phyloP scores from a whole-genome alignment of 2,329 filamentous ascomycete genomes.

The Xylaria sp. region DNA sequence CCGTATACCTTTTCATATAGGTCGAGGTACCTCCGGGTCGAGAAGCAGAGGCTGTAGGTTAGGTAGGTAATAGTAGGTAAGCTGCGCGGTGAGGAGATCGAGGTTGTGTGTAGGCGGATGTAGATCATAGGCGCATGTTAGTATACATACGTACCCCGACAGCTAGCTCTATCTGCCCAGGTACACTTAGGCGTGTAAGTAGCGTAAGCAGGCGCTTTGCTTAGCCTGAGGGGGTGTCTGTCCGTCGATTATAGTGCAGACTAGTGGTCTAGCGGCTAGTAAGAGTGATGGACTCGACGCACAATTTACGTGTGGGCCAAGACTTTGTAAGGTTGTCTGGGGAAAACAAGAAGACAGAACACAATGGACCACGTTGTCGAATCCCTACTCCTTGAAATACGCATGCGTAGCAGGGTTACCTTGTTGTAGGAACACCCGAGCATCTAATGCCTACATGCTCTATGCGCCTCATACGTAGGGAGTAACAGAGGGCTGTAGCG shows the following conservation, averaged over 20 bases:
- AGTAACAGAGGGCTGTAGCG: not conserved
- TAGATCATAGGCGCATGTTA: too few species aligned
- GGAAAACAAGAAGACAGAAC: constrained; percentile 19
- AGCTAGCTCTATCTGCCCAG: constrained; percentile 5
- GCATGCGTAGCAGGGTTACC: not conserved
- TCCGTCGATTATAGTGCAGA: not conserved
- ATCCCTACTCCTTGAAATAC: not conserved
- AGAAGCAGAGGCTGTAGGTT: not conserved
- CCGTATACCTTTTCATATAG: not conserved
- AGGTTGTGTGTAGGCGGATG: constrained; percentile 12
- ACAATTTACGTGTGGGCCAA: constrained; percentile 21
- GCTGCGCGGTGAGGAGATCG: constrained; percentile 20
- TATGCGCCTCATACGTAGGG: not conserved
- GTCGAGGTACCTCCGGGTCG: constrained; percentile 1
- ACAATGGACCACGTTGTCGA: constrained; percentile 13
- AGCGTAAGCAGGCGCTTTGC: not conserved
- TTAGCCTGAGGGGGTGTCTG: constrained; percentile 4
- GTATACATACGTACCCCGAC: not conserved
- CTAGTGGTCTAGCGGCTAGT: not conserved
- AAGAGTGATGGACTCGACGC: constrained; percentile 22
- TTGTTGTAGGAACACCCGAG: not conserved
- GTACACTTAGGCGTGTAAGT: constrained; percentile 2
- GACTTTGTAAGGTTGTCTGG: constrained; percentile 20
- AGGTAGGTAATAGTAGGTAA: not conserved
- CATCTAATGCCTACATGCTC: not conserved